Percentiles rank a stretch among this genome's conserved stretches.
Conservation (phyloP, 2,329 filamentous ascomycete genomes). For the Trichoderma arundinaceum region DNA sequence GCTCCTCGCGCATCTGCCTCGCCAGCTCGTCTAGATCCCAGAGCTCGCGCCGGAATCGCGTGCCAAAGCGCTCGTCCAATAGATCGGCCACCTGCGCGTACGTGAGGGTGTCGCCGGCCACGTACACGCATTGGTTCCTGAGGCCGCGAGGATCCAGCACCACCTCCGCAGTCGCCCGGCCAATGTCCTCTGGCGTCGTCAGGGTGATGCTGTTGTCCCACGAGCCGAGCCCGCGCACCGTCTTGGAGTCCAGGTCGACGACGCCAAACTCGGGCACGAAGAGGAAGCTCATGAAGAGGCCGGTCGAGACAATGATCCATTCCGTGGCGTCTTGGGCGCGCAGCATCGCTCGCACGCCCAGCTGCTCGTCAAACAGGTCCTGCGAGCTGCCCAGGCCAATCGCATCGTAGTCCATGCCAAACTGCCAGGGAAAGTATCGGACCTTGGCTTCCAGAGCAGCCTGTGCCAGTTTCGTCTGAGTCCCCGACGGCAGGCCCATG, state of each 20-base stretch:
- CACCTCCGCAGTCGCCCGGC: slow-evolving; percentile 61
- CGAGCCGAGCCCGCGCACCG: slow-evolving; percentile 60
- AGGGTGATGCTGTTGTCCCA: slow-evolving; percentile 69
- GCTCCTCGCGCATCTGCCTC: slow-evolving; percentile 53
- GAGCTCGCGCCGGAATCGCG: slow-evolving; percentile 53
- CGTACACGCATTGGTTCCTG: slow-evolving; percentile 57
- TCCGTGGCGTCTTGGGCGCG: slow-evolving; percentile 46
- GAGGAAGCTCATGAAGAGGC: slow-evolving; percentile 73
- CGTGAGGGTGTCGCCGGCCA: slow-evolving; percentile 66
- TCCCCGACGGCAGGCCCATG: slow-evolving; percentile 60
- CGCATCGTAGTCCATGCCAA: slow-evolving; percentile 72
- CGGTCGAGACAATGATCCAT: slow-evolving; percentile 72
- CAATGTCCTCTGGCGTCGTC: slow-evolving; percentile 69
- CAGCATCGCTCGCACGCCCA: slow-evolving; percentile 61
- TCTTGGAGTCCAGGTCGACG: slow-evolving; percentile 54
- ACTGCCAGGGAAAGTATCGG: slow-evolving; percentile 73
- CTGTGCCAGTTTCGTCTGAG: slow-evolving; percentile 61
- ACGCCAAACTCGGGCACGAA: slow-evolving; percentile 68
- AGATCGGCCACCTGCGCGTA: slow-evolving; percentile 61
- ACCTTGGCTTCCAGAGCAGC: slow-evolving; percentile 60
- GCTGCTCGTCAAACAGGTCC: slow-evolving; percentile 71
- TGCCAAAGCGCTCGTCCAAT: slow-evolving; percentile 51
- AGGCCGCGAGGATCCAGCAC: slow-evolving; percentile 50
- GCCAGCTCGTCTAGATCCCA: slow-evolving; percentile 55
- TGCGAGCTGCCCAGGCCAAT: slow-evolving; percentile 65